Conservation (phyloP, 805 yeast genomes). For the Ogataea ramenticola region DNA sequence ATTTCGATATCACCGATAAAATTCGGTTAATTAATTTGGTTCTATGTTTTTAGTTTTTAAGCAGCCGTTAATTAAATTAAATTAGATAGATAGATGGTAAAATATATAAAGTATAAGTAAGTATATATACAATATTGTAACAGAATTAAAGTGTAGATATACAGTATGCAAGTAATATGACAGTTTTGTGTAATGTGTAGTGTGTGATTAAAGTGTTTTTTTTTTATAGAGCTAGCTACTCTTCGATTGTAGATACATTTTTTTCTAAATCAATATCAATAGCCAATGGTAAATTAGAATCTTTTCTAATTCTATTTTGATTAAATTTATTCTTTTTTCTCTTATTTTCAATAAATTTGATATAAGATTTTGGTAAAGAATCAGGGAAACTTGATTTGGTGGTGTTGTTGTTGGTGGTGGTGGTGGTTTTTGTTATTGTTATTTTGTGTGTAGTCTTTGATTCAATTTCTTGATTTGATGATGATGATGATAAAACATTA, state of each 20-base stretch:
- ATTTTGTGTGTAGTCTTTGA: background rate
- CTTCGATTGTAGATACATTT: conserved; percentile 17
- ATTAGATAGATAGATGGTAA: too few relatives aligned
- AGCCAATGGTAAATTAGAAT: conserved; percentile 42
- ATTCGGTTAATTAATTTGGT: background rate
- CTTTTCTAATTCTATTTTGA: conserved; percentile 42
- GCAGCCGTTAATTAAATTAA: too few relatives aligned
- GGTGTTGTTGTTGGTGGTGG: too few relatives aligned
- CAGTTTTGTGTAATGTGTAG: too few relatives aligned
- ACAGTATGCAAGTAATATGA: too few relatives aligned
- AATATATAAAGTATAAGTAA: too few relatives aligned
- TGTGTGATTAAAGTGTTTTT: background rate
- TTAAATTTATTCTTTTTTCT: background rate
- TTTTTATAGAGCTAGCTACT: background rate
- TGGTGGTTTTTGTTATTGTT: background rate
- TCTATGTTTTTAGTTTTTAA: too few relatives aligned
- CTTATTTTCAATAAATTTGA: conserved; percentile 1
- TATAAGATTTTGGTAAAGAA: background rate
- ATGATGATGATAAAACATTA: too few relatives aligned
- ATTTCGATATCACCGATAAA: background rate
- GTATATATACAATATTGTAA: too few relatives aligned
- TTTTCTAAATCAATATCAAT: conserved; percentile 28
- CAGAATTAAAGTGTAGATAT: too few relatives aligned
- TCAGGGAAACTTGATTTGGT: too few relatives aligned
- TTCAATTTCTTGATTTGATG: background rate